Conservation (phyloP, 768 basidiomycete species). For the Clitopilus hobsonii region DNA sequence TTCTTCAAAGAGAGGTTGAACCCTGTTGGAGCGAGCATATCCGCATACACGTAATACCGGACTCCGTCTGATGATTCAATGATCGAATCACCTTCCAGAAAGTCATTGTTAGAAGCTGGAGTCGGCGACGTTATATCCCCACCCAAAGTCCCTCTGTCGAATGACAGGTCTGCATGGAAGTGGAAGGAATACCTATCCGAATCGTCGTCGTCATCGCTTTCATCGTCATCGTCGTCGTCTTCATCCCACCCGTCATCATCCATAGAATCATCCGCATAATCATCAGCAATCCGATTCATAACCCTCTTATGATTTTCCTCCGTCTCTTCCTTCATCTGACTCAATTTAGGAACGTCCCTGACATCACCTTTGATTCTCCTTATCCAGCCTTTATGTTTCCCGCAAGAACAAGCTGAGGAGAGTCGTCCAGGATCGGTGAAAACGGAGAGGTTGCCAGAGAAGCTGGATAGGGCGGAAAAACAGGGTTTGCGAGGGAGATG, state of each 20-base stretch:
- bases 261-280: too few relatives aligned
- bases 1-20: constrained; percentile 7
- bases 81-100: background rate
- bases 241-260: too few relatives aligned
- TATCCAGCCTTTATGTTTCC: too few relatives aligned
- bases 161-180: background rate
- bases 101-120: background rate
- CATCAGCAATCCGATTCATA: too few relatives aligned
- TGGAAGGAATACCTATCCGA: too few relatives aligned
- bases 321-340: too few relatives aligned
- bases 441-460: background rate
- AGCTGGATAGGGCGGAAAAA: background rate
- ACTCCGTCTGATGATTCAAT: background rate
- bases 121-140: background rate
- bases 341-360: too few relatives aligned
- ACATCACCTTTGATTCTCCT: too few relatives aligned
- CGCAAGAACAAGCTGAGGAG: too few relatives aligned
- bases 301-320: too few relatives aligned
- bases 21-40: background rate
- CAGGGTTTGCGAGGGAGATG: background rate
- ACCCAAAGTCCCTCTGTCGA: background rate
- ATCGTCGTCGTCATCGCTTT: too few relatives aligned
- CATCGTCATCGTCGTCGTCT: too few relatives aligned
- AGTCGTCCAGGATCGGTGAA: background rate
- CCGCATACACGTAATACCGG: background rate